phyloP scores from a whole-genome alignment of 495 filamentous ascomycete genomes.

The Tetracladium marchalianum region DNA sequence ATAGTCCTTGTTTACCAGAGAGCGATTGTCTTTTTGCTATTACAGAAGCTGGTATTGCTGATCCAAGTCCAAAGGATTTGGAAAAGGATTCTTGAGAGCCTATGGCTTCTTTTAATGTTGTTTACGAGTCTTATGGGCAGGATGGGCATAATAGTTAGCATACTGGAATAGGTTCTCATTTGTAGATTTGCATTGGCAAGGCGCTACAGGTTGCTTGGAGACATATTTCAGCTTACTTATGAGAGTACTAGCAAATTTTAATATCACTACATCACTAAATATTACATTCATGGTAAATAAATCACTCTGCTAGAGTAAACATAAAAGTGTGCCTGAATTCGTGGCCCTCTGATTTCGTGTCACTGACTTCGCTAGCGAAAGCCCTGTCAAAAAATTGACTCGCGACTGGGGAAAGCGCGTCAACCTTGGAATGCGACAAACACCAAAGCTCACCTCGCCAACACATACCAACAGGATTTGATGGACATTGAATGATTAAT shows the following conservation, averaged over 20 bases:
- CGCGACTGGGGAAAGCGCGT: conserved; percentile 2
- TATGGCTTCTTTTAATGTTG: not conserved
- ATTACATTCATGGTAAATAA: no score
- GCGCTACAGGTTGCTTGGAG: not conserved
- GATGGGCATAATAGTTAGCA: no score
- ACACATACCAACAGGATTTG: conserved; percentile 4
- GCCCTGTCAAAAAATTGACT: conserved; percentile 1
- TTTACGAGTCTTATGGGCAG: no score
- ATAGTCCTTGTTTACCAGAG: conserved; percentile 93
- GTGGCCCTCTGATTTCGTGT: no score
- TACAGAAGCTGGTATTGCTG: conserved; percentile 90
- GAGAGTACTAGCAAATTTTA: no score
- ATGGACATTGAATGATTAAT: conserved; percentile 21
- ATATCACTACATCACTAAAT: no score
- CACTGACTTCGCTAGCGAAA: conserved; percentile 1
- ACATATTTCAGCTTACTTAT: no score
- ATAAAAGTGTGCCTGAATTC: no score
- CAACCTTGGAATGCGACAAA: conserved; percentile 13
- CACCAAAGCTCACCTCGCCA: not conserved
- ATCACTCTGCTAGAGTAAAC: no score
- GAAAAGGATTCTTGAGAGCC: conserved; percentile 50
- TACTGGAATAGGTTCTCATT: conserved; percentile 1
- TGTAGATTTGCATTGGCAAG: conserved; percentile 5
- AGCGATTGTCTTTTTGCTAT: conserved; percentile 96
- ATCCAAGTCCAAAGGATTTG: conserved; percentile 89